A percentile compares a stretch with the other conserved stretches of the same genome.
Conservation (phyloP, 1,284 basidiomycete species). For the Prillingera fragicola region DNA sequence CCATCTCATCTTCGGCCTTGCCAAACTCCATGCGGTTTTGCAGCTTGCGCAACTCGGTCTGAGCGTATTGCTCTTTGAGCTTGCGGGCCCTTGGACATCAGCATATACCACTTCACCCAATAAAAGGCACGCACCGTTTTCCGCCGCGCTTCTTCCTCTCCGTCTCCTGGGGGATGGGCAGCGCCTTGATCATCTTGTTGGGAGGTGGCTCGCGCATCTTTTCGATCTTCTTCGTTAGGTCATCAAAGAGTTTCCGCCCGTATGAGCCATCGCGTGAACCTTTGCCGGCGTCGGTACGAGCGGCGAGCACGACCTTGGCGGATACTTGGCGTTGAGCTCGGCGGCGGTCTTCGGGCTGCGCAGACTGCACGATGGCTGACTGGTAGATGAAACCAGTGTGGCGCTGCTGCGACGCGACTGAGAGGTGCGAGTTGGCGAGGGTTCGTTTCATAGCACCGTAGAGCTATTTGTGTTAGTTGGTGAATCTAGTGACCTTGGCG, state of each 20-base stretch:
- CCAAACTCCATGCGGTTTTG: constrained; percentile 97
- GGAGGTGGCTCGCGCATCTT: constrained; percentile 90
- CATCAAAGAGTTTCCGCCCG: constrained; percentile 71
- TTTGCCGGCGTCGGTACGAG: constrained; percentile 85
- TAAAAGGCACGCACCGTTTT: constrained; percentile 66
- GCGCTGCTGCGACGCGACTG: constrained; percentile 62
- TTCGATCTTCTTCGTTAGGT: constrained; percentile 86
- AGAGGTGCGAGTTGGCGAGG: constrained; percentile 70
- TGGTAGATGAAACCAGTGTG: constrained; percentile 97
- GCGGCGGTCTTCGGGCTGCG: constrained; percentile 84
- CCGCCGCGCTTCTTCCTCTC: constrained; percentile 93
- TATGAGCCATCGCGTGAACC: constrained; percentile 74
- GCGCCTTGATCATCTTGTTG: constrained; percentile 84
- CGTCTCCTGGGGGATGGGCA: constrained; percentile 94
- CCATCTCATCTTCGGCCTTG: constrained; percentile 90
- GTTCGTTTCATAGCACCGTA: constrained; percentile 87
- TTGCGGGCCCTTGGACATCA: constrained; percentile 66
- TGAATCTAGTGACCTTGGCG: background rate
- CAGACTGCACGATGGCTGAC: constrained; percentile 74
- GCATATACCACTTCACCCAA: background rate
- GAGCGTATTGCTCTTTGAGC: constrained; percentile 92
- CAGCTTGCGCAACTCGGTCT: constrained; percentile 92
- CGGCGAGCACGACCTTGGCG: constrained; percentile 84
- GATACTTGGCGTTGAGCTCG: constrained; percentile 90
- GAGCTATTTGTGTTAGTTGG: constrained; percentile 55